Conservation (phyloP, 139 green algal species). For the Asterochloris erici region DNA sequence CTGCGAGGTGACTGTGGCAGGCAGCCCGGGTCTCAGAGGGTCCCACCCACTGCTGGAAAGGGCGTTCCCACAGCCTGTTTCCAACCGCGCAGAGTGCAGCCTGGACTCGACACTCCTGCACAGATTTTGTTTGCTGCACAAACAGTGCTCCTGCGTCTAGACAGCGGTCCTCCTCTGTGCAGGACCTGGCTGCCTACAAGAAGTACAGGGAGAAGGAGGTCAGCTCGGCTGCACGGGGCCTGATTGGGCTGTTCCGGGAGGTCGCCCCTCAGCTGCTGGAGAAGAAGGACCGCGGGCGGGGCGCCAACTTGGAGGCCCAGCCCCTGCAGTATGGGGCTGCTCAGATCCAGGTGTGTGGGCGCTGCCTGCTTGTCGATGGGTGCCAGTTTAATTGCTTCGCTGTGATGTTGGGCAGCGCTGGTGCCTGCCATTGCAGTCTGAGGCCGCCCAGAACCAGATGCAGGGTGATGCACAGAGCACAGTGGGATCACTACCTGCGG, state of each 20-base stretch:
- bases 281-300: conserved; percentile 86
- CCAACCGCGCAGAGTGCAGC: no score
- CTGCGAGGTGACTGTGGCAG: neutral
- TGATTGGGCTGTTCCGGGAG: conserved; percentile 89
- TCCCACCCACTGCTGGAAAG: no score
- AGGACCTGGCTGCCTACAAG: conserved; percentile 84
- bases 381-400: neutral
- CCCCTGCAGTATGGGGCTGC: conserved; percentile 56
- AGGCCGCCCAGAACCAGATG: no score
- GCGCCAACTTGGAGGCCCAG: conserved; percentile 58
- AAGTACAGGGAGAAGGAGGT: conserved; percentile 89
- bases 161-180: neutral
- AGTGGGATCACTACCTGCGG: no score
- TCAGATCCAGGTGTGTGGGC: conserved; percentile 26
- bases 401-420: neutral
- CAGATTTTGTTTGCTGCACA: no score
- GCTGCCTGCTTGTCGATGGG: neutral
- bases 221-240: conserved; percentile 61
- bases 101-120: no score
- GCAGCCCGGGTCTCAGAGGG: no score
- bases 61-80: no score
- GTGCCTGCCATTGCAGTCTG: neutral
- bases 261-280: conserved; percentile 85
- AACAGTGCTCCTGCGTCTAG: no score
- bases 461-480: no score